These are phyloP conservation scores for Chimonanthus praecox DNA, from an alignment of 164 flowering plant species.

Conservation along the genomic window DNA sequence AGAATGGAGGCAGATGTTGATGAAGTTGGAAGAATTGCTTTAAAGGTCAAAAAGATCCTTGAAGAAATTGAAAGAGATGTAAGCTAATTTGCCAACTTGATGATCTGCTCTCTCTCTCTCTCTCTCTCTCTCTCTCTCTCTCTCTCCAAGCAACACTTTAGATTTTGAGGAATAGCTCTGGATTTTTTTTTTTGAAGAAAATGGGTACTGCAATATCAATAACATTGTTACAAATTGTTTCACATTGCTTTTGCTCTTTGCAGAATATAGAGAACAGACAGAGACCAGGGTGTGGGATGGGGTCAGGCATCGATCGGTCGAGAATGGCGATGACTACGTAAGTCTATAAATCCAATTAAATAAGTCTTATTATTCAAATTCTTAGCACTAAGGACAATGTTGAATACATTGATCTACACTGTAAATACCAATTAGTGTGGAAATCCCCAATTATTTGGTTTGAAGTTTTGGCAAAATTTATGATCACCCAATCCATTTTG, in stretches of 20 bases:
- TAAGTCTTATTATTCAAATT: not conserved
- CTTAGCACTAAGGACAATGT: too few relatives aligned
- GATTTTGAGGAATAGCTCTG: too few relatives aligned
- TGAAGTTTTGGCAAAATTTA: not conserved
- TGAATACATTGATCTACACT: too few relatives aligned
- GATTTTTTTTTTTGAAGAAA: too few relatives aligned
- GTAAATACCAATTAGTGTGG: too few relatives aligned
- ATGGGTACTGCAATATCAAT: not conserved
- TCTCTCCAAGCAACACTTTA: too few relatives aligned
- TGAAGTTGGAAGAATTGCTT: conserved; percentile 72
- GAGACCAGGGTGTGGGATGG: conserved; percentile 82
- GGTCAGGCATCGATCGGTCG: conserved; percentile 72
- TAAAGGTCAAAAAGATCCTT: conserved; percentile 48
- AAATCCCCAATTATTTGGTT: too few relatives aligned
- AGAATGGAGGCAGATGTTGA: conserved; percentile 73
- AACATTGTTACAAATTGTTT: not conserved
- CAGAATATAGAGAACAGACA: conserved; percentile 64
- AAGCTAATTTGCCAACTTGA: conserved; percentile 3
- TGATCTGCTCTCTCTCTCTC: too few relatives aligned
- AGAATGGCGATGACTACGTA: conserved; percentile 71
- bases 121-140: too few relatives aligned
- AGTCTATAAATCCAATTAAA: conserved; percentile 1
- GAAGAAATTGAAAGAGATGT: conserved; percentile 71
- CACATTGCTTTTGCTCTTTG: not conserved
- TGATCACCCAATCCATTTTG: not conserved